A percentile compares a stretch with the other conserved stretches of the same genome.
phyloP scores from a whole-genome alignment of 768 basidiomycete species.

The Stropharia rugosoannulata region DNA sequence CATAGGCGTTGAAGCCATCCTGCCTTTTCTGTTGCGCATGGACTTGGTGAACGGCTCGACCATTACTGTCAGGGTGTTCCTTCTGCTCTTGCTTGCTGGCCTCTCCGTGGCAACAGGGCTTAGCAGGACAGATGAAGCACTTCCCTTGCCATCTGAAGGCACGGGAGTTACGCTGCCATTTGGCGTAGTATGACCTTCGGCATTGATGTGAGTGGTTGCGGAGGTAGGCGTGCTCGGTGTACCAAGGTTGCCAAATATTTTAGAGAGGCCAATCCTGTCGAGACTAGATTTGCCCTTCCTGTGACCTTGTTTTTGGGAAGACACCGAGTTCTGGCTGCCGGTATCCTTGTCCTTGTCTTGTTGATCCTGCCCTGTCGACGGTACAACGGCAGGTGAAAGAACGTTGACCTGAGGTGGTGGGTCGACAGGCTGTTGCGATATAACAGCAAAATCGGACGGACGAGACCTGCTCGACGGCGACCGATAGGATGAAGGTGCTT shows the following conservation, averaged over 20 bases:
- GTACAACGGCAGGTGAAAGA: conserved; percentile 35
- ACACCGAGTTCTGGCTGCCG: conserved; percentile 30
- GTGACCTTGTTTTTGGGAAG: conserved; percentile 45
- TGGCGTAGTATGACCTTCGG: conserved; percentile 14
- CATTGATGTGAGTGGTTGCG: conserved; percentile 25
- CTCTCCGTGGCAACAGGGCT: conserved; percentile 30
- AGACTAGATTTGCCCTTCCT: conserved; percentile 67
- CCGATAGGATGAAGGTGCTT: conserved; percentile 18
- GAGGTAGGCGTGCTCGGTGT: conserved; percentile 23
- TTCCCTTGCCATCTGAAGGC: conserved; percentile 19
- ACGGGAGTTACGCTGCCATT: conserved; percentile 13
- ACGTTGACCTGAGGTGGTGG: conserved; percentile 28
- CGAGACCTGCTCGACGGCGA: conserved; percentile 7
- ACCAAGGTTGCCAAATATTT: conserved; percentile 57
- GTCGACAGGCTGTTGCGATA: not conserved
- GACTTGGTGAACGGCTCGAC: conserved; percentile 72
- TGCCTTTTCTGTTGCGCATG: conserved; percentile 43
- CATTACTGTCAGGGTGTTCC: conserved; percentile 88
- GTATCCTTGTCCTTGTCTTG: conserved; percentile 27
- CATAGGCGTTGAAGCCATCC: conserved; percentile 30
- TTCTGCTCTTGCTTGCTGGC: conserved; percentile 55
- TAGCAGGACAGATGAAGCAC: conserved; percentile 26
- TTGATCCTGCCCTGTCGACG: conserved; percentile 21
- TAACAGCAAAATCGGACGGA: not conserved
- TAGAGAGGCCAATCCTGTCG: conserved; percentile 78